Evolutionary conservation across 768 basidiomycete species (phyloP).

Genomic region (Phallus indusiatus): DNA sequence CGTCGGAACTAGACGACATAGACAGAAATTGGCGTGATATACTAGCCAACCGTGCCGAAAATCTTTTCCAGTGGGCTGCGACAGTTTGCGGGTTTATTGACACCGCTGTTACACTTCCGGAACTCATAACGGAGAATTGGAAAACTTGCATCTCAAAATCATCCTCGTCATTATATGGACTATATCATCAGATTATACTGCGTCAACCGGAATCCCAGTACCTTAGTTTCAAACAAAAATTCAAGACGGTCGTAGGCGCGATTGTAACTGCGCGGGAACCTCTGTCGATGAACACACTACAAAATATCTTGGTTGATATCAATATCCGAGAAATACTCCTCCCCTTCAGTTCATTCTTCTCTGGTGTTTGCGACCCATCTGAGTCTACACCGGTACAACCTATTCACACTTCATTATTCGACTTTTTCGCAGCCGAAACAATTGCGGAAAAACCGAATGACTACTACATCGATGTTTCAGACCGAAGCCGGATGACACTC

Average conservation of each 20-base stretch:
- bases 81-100: conserved; percentile 20
- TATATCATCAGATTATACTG: conserved; percentile 16
- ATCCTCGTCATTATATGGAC: conserved; percentile 10
- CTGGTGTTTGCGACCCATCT: conserved; percentile 12
- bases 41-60: conserved; percentile 20
- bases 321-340: neutral
- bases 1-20: neutral
- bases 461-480: conserved; percentile 9
- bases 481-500: conserved; percentile 16
- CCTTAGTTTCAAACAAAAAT: conserved; percentile 5
- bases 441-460: neutral
- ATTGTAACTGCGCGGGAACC: conserved; percentile 19
- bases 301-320: conserved; percentile 11
- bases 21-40: neutral
- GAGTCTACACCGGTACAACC: conserved; percentile 12
- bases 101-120: neutral
- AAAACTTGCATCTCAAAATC: conserved; percentile 13
- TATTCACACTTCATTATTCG: conserved; percentile 21
- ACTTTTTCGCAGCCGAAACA: conserved; percentile 18
- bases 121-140: neutral
- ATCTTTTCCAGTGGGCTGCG: conserved; percentile 24
- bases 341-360: conserved; percentile 12
- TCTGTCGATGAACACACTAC: conserved; percentile 8
- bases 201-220: conserved; percentile 12
- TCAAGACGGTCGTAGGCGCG: conserved; percentile 15